Conservation (phyloP, 1,284 basidiomycete genomes). For the Naganishia sp. region DNA sequence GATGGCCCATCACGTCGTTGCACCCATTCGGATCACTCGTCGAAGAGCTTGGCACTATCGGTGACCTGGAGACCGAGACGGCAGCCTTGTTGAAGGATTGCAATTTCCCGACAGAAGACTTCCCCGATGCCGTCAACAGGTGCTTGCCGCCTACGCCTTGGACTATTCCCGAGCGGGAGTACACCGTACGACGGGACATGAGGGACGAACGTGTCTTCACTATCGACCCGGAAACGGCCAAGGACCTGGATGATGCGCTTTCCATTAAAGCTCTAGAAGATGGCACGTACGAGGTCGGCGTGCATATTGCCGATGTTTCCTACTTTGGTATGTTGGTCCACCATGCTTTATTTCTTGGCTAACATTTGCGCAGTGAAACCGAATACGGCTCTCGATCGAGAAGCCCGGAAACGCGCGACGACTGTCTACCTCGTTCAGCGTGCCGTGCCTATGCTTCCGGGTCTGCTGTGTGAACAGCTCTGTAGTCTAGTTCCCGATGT, state of each 20-base stretch:
- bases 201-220: slow-evolving; percentile 84
- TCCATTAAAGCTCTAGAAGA: slow-evolving; percentile 86
- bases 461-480: slow-evolving; percentile 82
- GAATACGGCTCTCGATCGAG: slow-evolving; percentile 93
- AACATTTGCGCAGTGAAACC: slow-evolving; percentile 67
- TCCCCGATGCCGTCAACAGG: slow-evolving; percentile 89
- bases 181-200: slow-evolving; percentile 82
- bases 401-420: slow-evolving; percentile 94
- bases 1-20: slow-evolving; percentile 80
- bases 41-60: slow-evolving; percentile 97
- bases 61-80: slow-evolving; percentile 95
- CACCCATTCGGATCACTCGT: slow-evolving; percentile 99
- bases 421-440: slow-evolving; percentile 96
- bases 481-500: slow-evolving; percentile 86
- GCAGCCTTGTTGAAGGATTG: slow-evolving; percentile 96
- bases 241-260: slow-evolving; percentile 92
- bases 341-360: not conserved
- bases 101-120: slow-evolving; percentile 95
- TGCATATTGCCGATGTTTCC: slow-evolving; percentile 95
- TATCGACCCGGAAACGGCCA: slow-evolving; percentile 85
- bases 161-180: slow-evolving; percentile 88
- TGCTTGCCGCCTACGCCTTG: slow-evolving; percentile 93
- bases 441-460: slow-evolving; percentile 94
- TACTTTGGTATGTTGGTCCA: slow-evolving; percentile 63
- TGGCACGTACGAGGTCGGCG: slow-evolving; percentile 84